Conservation (phyloP, 1,284 basidiomycete genomes). For the Entoloma clypeatum region DNA sequence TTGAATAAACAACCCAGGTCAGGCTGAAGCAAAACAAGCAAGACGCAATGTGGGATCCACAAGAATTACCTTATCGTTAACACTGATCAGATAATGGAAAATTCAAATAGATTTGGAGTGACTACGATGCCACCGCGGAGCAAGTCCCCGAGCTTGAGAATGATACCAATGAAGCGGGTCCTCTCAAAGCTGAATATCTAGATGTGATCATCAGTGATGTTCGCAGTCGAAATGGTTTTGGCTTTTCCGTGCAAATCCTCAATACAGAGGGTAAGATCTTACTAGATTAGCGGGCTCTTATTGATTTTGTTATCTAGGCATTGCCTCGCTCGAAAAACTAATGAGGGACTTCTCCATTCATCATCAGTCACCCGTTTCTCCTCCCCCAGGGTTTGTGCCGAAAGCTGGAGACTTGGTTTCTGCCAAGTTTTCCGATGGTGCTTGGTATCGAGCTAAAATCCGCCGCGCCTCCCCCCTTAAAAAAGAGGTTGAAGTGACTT, state of each 20-base stretch:
- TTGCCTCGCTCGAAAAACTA: slow-evolving; percentile 85
- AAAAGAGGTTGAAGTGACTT: slow-evolving; percentile 85
- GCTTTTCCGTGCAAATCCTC: slow-evolving; percentile 90
- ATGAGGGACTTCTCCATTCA: slow-evolving; percentile 91
- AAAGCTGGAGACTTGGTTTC: slow-evolving; percentile 87
- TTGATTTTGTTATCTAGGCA: slow-evolving; percentile 47
- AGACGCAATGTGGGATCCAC: slow-evolving; percentile 63
- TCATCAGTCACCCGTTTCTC: slow-evolving; percentile 62
- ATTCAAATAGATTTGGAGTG: slow-evolving; percentile 69
- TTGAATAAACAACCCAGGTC: slow-evolving; percentile 7
- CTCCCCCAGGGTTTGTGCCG: slow-evolving; percentile 68
- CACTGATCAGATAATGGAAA: slow-evolving; percentile 7
- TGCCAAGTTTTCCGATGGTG: slow-evolving; percentile 84
- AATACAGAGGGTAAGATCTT: slow-evolving; percentile 72
- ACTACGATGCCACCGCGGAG: slow-evolving; percentile 70
- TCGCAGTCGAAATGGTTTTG: slow-evolving; percentile 69
- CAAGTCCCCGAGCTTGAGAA: slow-evolving; percentile 44
- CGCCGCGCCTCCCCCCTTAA: slow-evolving; percentile 78
- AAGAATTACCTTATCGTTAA: slow-evolving; percentile 4
- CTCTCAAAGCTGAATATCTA: slow-evolving; percentile 79
- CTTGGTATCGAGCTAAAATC: slow-evolving; percentile 93
- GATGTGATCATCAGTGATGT: slow-evolving; percentile 93
- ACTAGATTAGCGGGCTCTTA: background rate
- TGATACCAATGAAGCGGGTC: slow-evolving; percentile 42
- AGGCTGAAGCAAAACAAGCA: slow-evolving; percentile 77